Conservation (phyloP, 345 rosid species). For the Ailanthus altissimus region DNA sequence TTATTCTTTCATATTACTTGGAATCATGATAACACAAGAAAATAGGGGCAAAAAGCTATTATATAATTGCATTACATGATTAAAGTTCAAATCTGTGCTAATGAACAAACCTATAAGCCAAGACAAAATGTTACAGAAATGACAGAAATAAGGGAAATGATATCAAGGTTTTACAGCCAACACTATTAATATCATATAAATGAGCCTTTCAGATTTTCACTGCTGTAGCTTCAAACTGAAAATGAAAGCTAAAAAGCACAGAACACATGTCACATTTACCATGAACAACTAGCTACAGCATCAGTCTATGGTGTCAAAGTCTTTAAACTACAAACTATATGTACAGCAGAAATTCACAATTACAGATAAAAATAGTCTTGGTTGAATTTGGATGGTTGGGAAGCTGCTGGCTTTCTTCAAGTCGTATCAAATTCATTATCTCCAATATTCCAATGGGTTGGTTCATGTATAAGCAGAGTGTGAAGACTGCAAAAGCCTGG, state of each 20-base stretch:
- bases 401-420: background rate
- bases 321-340: constrained; percentile 6
- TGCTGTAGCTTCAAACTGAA: too few species aligned
- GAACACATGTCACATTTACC: background rate
- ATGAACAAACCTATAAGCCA: background rate
- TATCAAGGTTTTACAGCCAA: background rate
- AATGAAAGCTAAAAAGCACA: too few species aligned
- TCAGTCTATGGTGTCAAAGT: background rate
- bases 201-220: too few species aligned
- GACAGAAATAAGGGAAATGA: background rate
- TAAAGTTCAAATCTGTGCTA: background rate
- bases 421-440: background rate
- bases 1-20: too few species aligned
- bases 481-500: constrained; percentile 45
- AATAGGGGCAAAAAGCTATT: background rate
- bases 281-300: constrained; percentile 15
- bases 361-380: background rate
- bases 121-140: background rate
- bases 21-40: too few species aligned
- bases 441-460: background rate
- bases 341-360: constrained; percentile 13
- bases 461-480: constrained; percentile 59
- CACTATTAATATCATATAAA: too few species aligned
- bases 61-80: background rate
- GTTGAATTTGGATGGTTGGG: constrained; percentile 6